A percentile compares a stretch with the other conserved stretches of the same genome.
Conservation (phyloP, 169 alveolate species). For the Eimeria sp. region DNA sequence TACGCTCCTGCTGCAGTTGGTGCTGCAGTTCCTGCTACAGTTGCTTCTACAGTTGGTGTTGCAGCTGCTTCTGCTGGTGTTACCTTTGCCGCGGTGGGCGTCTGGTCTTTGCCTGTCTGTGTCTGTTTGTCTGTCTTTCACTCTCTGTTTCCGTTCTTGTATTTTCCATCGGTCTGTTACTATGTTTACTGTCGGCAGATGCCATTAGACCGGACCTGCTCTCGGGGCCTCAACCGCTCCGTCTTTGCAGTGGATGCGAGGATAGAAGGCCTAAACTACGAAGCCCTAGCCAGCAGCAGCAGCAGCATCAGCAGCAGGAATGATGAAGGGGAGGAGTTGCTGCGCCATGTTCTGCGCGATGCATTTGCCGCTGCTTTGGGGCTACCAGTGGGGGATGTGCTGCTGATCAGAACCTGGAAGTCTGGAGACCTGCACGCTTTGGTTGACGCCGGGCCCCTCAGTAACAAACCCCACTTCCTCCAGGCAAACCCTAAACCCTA, state of each 20-base stretch:
- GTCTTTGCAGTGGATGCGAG: conserved; percentile 71
- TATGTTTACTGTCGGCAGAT: not conserved
- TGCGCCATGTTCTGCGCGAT: conserved; percentile 73
- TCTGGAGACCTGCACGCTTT: conserved; percentile 70
- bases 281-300: conserved; percentile 21
- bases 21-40: not conserved
- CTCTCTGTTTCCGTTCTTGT: not conserved
- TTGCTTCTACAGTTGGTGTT: not conserved
- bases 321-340: conserved; percentile 52
- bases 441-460: conserved; percentile 78
- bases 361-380: conserved; percentile 51
- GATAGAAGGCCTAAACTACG: conserved; percentile 66
- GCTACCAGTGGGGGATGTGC: conserved; percentile 78
- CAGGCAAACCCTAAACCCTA: conserved; percentile 29
- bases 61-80: not conserved
- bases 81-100: not conserved
- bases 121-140: not conserved
- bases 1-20: not conserved
- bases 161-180: not conserved
- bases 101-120: not conserved
- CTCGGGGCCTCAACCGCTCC: conserved; percentile 75
- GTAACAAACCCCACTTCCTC: conserved; percentile 63
- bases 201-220: conserved; percentile 82
- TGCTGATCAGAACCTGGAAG: conserved; percentile 74
- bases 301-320: conserved; percentile 9